Evolutionary conservation across 345 rosid species (phyloP).

Genomic region (Dimocarpus longan): DNA sequence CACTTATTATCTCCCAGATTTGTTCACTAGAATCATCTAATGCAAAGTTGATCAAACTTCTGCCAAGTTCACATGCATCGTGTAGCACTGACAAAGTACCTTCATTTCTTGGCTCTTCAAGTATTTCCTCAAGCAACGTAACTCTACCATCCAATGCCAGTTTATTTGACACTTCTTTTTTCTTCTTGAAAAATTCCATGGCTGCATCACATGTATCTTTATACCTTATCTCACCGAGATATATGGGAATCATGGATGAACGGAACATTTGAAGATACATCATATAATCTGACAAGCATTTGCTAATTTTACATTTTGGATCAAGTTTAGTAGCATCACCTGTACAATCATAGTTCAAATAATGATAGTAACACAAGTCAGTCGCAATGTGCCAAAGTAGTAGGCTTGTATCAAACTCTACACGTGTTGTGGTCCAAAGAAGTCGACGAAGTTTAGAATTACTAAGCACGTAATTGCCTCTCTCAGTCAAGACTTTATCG

Average conservation of each 20-base stretch:
- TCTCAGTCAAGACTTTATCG: not conserved
- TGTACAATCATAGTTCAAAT: not conserved
- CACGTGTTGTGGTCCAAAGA: not conserved
- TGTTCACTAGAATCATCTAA: no score
- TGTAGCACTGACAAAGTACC: no score
- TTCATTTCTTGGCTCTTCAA: no score
- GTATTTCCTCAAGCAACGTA: no score
- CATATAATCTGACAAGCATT: slow-evolving; percentile 45
- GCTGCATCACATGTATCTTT: slow-evolving; percentile 35
- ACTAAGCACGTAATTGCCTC: not conserved
- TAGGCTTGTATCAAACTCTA: slow-evolving; percentile 22
- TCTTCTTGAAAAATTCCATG: slow-evolving; percentile 3
- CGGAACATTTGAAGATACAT: slow-evolving; percentile 34
- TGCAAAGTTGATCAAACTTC: no score
- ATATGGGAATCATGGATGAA: slow-evolving; percentile 36
- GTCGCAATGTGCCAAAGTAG: slow-evolving; percentile 42
- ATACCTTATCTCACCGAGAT: slow-evolving; percentile 31
- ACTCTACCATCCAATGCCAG: no score
- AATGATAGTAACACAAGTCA: slow-evolving; percentile 26
- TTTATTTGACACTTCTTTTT: no score
- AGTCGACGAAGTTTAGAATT: not conserved
- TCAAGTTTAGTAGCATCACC: not conserved
- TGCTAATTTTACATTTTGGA: slow-evolving; percentile 24
- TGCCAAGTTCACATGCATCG: no score
- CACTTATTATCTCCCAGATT: no score